Evolutionary conservation across 2,329 filamentous ascomycete species (phyloP), one percentile per base, ranked within the genome.

Genomic region (Aphanocladium album): DNA sequence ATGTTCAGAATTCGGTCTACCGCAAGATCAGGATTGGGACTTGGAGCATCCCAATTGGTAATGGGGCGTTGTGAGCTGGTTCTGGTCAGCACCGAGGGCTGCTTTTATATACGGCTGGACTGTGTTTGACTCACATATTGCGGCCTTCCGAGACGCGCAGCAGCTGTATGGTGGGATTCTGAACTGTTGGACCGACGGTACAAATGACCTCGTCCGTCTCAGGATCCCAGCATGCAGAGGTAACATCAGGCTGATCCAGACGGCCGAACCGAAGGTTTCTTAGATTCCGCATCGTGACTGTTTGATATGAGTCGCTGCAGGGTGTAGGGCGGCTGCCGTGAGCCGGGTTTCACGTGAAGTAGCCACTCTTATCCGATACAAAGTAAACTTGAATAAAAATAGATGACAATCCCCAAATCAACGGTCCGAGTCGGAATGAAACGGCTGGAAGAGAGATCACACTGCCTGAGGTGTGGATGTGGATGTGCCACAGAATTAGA

Each of bases 31-130:
- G 91, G 90, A 62, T 86, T 84, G 57, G 91, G 90, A 69, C 87
- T 91, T 60, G 88, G 89, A 19, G 91, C 90, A 77, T 96, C 90
- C 95, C 95, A 99, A 43, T 89, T 90, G 61, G 92, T 89, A 68
- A 98, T 86, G 51, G 66, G 63, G 19, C 63, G 67, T 39, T 69
- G 66, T 62, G 73, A 71, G 52, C 70, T 73, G 60, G 45, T 50
- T 30, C 61, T 68, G 60, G 65, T 71, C 47, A 71, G 66, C 52
- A 62, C 60, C 14, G n/a, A 45, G 12, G 16, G 35, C 30, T 23
- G 51, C 51, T 35, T 45, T n/a, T 50, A 53, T 56, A 47, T 45
- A 57, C 45, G 43, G 51, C 21, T 30, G 5, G 17, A 17, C 9
- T 14, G 57, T 16, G 25, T 37, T 19, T n/a, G 57, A 71, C 78